phyloP scores from a whole-genome alignment of 805 yeast species.

The Candida sithepensis region DNA sequence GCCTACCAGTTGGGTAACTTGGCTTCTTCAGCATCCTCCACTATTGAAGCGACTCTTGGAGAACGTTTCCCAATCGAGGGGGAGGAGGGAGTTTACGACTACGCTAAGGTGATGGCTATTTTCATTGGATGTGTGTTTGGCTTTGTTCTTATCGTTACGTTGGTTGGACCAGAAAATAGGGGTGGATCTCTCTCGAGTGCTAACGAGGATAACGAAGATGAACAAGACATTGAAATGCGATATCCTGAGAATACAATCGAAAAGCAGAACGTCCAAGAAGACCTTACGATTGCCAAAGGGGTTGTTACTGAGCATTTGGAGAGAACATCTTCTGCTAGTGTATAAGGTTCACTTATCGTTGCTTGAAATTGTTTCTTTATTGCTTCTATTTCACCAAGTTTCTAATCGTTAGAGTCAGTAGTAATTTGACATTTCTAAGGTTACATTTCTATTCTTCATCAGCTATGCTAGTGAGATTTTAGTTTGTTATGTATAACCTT shows the following conservation, averaged over 20 bases:
- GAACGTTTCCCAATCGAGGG: constrained; percentile 45
- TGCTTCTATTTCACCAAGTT: too few species aligned
- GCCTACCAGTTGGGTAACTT: constrained; percentile 68
- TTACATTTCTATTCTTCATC: too few species aligned
- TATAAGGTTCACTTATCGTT: too few species aligned
- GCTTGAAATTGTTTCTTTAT: too few species aligned
- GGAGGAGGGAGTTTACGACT: constrained; percentile 36
- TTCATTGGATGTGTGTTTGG: constrained; percentile 62
- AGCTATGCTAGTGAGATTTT: too few species aligned
- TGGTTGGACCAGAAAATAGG: constrained; percentile 61
- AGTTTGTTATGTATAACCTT: too few species aligned
- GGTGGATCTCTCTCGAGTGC: constrained; percentile 18
- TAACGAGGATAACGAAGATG: constrained; percentile 16
- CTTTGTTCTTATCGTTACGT: constrained; percentile 43
- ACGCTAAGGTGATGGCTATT: constrained; percentile 62
- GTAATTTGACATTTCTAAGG: too few species aligned
- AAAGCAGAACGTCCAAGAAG: too few species aligned
- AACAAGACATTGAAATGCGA: constrained; percentile 4
- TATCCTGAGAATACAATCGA: too few species aligned
- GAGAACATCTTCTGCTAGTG: not conserved
- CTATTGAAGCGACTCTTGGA: constrained; percentile 64
- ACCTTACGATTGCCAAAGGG: not conserved
- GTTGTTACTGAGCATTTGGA: not conserved
- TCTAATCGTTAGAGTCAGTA: too few species aligned
- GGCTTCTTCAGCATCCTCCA: constrained; percentile 62